These are phyloP conservation scores for Colletotrichum sp. DNA, from an alignment of 2,329 filamentous ascomycete genomes.

Conservation along the genomic window DNA sequence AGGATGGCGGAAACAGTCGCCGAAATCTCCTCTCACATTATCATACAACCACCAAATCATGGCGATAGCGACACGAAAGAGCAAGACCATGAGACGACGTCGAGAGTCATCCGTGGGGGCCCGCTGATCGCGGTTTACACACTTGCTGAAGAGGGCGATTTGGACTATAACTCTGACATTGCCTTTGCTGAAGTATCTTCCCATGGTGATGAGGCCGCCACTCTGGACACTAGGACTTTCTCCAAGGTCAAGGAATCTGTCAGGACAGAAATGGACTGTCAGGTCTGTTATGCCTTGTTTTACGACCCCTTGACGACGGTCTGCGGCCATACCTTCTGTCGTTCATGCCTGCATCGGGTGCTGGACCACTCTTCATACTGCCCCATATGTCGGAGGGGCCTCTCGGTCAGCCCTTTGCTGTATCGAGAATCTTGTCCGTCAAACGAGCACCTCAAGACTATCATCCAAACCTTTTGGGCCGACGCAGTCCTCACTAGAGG, in stretches of 20 bases:
- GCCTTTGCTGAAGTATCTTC: conserved; percentile 44
- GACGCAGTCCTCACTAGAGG: conserved; percentile 65
- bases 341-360: conserved; percentile 76
- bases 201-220: conserved; percentile 28
- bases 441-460: conserved; percentile 67
- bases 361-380: conserved; percentile 81
- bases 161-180: conserved; percentile 62
- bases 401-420: conserved; percentile 56
- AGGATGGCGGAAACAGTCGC: conserved; percentile 34
- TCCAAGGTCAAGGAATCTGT: conserved; percentile 64
- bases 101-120: conserved; percentile 55
- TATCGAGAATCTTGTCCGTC: conserved; percentile 47
- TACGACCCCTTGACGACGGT: conserved; percentile 82
- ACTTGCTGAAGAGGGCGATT: conserved; percentile 65
- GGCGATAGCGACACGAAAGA: conserved; percentile 35
- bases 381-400: conserved; percentile 75
- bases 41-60: not conserved
- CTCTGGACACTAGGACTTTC: conserved; percentile 41
- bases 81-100: conserved; percentile 38
- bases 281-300: conserved; percentile 84
- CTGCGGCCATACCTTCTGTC: conserved; percentile 91
- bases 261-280: conserved; percentile 80
- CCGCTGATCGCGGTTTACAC: conserved; percentile 70
- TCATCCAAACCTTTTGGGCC: conserved; percentile 74
- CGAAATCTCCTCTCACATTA: conserved; percentile 44